These are phyloP conservation scores for Kodamaea anthophila DNA, from an alignment of 1,139 yeast genomes.

Conservation along the genomic window DNA sequence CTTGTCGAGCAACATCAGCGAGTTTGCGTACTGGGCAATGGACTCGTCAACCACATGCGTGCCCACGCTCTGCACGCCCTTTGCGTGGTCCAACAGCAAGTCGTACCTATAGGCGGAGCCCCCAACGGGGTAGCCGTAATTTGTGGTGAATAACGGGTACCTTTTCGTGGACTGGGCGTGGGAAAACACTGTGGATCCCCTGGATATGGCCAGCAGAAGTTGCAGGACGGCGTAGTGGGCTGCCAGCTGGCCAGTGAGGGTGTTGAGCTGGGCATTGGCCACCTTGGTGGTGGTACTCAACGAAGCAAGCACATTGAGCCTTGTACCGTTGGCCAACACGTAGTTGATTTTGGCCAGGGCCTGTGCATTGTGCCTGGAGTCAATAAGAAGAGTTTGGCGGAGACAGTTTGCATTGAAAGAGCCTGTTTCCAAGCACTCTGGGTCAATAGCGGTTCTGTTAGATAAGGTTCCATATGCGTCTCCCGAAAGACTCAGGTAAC, in stretches of 20 bases:
- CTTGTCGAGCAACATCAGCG: background rate
- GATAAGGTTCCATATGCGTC: conserved; percentile 35
- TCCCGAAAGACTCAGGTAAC: conserved; percentile 8
- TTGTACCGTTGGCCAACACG: conserved; percentile 1
- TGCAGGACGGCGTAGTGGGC: conserved; percentile 6
- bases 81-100: background rate
- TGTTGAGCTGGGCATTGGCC: conserved; percentile 5
- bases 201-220: background rate
- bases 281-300: conserved; percentile 1
- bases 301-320: background rate
- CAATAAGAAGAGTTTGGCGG: conserved; percentile 2
- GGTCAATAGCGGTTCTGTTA: conserved; percentile 10
- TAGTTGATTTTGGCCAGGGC: background rate
- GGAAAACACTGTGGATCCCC: background rate
- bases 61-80: conserved; percentile 1
- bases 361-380: conserved; percentile 2
- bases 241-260: background rate
- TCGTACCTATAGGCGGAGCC: background rate
- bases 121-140: background rate
- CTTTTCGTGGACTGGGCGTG: background rate
- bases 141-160: background rate
- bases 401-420: too few species aligned
- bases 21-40: conserved; percentile 3
- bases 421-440: too few species aligned
- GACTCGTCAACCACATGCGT: conserved; percentile 1